phyloP scores from a whole-genome alignment of 257 asterid genomes.

The Pogostemon cablin region DNA sequence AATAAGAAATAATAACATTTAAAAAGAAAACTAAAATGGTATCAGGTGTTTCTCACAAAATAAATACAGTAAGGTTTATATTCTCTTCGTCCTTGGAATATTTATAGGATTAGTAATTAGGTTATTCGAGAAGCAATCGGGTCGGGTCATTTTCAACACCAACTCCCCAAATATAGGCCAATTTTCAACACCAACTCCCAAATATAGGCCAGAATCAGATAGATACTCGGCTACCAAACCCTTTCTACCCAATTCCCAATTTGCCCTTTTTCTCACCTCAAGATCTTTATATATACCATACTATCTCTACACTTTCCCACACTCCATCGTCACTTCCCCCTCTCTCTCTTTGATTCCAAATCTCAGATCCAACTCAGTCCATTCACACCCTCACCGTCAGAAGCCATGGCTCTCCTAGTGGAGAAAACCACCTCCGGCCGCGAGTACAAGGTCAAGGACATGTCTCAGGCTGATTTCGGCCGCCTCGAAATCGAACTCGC shows the following conservation, averaged over 20 bases:
- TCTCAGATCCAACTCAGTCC: constrained; percentile 26
- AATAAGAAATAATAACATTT: too few species aligned
- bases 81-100: too few species aligned
- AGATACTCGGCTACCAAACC: constrained; percentile 1
- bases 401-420: constrained; percentile 35
- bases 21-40: too few species aligned
- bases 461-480: constrained; percentile 59
- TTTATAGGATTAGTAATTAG: too few species aligned
- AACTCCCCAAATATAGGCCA: not conserved
- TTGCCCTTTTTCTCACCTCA: too few species aligned
- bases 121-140: too few species aligned
- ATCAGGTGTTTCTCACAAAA: too few species aligned
- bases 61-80: too few species aligned
- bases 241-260: not conserved
- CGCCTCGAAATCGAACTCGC: constrained; percentile 54
- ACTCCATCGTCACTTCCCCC: not conserved
- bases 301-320: too few species aligned
- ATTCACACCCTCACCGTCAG: not conserved
- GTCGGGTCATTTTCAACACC: too few species aligned
- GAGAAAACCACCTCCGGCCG: constrained; percentile 51
- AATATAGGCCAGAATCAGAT: not conserved
- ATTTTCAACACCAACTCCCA: too few species aligned
- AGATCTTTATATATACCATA: not conserved
- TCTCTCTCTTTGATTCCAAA: constrained; percentile 5
- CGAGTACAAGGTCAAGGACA: constrained; percentile 59